Evolutionary conservation across 176 grass and related monocot genomes (phyloP), one percentile per base, ranked within the genome.

Genomic region (Eragrostis nindensis): DNA sequence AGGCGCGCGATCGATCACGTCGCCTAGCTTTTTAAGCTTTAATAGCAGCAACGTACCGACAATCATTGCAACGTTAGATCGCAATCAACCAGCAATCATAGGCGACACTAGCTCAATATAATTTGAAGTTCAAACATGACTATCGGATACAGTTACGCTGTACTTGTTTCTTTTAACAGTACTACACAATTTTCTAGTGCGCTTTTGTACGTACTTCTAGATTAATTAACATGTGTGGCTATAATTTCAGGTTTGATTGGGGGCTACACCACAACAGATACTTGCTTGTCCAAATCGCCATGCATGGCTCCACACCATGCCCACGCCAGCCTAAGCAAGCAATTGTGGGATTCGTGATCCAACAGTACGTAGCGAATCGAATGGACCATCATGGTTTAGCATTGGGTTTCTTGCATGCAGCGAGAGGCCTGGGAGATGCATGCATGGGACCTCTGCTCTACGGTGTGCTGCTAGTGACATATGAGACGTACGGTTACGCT

Each of bases 81-180:
- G 26, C 77, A 63, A 71, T 70, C 67, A 71, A 63, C 32, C 11
- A n/a, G 16, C 42, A 30, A 78, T 78, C 74, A 85, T 78, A 71
- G 55, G 30, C 29, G 41, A 30, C 32, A 21, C 7, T 50, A 50
- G 18, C 19, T 70, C 27, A 27, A 29, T 14, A 11, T 17, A 36
- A 1, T 25, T 77, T 77, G 0, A 70, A 46, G 29, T 61, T 70
- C 42, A 69, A 62, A 76, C 50, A 39, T 39, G n/a, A 40, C 73
- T 36, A 57, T 67, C 26, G 21, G 19, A 19, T 8, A 60, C 64
- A 36, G 48, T 48, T 48, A 29, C 8, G 12, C 21, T 32, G 56
- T 62, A 62, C 42, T 77, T n/a, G n/a, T n/a, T n/a, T 21, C 9
- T 32, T 30, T 19, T 60, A 36, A 36, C 32, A 4, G 32, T 36